Evolutionary conservation across 2,329 filamentous ascomycete genomes (phyloP).

Genomic region (Colletotrichum horii): DNA sequence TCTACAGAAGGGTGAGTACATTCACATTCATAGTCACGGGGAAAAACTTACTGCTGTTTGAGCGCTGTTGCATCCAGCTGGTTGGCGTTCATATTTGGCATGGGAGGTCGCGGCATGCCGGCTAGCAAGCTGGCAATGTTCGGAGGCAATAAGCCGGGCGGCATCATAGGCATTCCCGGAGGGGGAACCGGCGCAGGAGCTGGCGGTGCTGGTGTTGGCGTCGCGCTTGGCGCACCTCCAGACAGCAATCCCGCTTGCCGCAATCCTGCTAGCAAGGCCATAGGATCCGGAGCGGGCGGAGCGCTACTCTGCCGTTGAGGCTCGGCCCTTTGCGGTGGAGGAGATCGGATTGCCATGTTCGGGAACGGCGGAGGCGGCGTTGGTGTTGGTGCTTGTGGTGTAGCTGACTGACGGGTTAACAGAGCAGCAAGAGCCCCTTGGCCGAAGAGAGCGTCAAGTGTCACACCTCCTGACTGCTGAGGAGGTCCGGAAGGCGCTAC

Average conservation of each 20-base stretch:
- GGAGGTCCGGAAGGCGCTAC: conserved; percentile 32
- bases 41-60: conserved; percentile 67
- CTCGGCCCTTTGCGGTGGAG: conserved; percentile 48
- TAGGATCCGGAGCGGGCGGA: conserved; percentile 49
- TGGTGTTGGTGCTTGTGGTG: conserved; percentile 53
- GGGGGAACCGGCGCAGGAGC: conserved; percentile 31
- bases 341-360: conserved; percentile 51
- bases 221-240: conserved; percentile 39
- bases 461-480: conserved; percentile 36
- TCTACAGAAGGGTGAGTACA: conserved; percentile 43
- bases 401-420: conserved; percentile 58
- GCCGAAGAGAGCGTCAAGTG: conserved; percentile 64
- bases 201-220: conserved; percentile 36
- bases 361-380: conserved; percentile 39
- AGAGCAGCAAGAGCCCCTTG: conserved; percentile 64
- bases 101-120: conserved; percentile 24
- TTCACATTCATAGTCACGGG: not conserved
- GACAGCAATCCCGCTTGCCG: conserved; percentile 71
- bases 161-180: conserved; percentile 30
- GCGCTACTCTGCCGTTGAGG: conserved; percentile 41
- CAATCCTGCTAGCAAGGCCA: conserved; percentile 70
- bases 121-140: conserved; percentile 42
- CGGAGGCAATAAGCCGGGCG: conserved; percentile 34
- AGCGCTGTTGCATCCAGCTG: conserved; percentile 71
- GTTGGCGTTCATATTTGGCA: conserved; percentile 52